Evolutionary conservation across 2,329 filamentous ascomycete genomes (phyloP).

Genomic region (Ilyonectria robusta): DNA sequence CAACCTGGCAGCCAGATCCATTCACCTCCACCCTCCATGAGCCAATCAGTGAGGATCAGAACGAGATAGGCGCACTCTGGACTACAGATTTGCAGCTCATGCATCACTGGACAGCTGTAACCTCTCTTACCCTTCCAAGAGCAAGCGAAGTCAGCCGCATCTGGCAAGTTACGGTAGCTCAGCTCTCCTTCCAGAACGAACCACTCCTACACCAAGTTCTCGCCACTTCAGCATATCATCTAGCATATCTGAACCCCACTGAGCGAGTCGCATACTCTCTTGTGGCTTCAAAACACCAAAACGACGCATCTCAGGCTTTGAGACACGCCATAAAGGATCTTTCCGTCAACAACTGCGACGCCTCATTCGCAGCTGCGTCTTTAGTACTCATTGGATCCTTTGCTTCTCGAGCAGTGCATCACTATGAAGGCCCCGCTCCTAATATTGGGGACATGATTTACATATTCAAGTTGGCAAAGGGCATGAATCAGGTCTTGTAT

Average conservation of each 20-base stretch:
- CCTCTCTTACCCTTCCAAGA: neutral
- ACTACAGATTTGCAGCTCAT: neutral
- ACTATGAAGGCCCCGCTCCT: neutral
- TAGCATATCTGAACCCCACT: neutral
- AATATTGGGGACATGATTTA: neutral
- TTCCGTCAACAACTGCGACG: neutral
- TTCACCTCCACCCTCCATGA: neutral
- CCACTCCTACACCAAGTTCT: neutral
- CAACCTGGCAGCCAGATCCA: neutral
- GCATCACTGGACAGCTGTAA: neutral
- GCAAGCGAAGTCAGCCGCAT: neutral
- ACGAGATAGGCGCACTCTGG: neutral
- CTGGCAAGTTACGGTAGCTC: neutral
- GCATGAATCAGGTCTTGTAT: neutral
- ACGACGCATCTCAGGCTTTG: neutral
- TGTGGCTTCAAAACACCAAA: neutral
- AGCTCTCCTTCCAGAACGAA: neutral
- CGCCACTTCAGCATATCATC: neutral
- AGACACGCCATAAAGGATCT: neutral
- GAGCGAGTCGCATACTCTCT: neutral
- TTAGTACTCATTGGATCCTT: neutral
- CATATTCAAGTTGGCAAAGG: neutral
- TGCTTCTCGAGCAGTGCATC: neutral
- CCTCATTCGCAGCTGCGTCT: neutral
- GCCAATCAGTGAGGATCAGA: neutral